A percentile compares a stretch with the other conserved stretches of the same genome.
Conservation (phyloP, 202 grass and related monocot genomes). For the Carex arenaria region DNA sequence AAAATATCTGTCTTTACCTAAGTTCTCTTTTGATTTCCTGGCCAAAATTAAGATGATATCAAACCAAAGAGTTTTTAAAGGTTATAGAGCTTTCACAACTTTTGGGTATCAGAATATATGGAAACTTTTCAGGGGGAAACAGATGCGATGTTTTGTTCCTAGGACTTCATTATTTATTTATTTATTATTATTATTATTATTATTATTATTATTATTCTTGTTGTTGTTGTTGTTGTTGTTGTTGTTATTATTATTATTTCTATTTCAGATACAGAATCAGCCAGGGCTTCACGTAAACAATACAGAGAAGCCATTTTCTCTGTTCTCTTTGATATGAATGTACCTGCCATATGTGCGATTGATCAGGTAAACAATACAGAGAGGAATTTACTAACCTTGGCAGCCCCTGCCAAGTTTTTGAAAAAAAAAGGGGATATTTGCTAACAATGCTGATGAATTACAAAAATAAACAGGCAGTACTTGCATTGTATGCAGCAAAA, state of each 20-base stretch:
- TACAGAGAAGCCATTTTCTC: constrained; percentile 74
- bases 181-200: not conserved
- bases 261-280: constrained; percentile 76
- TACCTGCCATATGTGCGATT: constrained; percentile 76
- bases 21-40: not conserved
- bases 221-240: too few relatives aligned
- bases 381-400: too few relatives aligned
- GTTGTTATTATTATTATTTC: constrained; percentile 2
- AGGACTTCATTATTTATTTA: constrained; percentile 14
- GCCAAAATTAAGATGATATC: not conserved
- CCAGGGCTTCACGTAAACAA: constrained; percentile 82
- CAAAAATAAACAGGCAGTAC: constrained; percentile 55
- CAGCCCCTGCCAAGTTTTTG: too few relatives aligned
- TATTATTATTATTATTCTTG: too few relatives aligned
- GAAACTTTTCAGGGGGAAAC: not conserved
- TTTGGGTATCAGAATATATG: not conserved
- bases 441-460: not conserved
- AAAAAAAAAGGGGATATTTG: not conserved
- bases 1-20: not conserved
- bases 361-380: constrained; percentile 41
- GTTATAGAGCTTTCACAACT: not conserved
- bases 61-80: not conserved
- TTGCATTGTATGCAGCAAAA: constrained; percentile 87
- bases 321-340: constrained; percentile 96
- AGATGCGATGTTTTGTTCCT: not conserved